phyloP scores from a whole-genome alignment of 305 asterid species.

The Andrographis paniculata region DNA sequence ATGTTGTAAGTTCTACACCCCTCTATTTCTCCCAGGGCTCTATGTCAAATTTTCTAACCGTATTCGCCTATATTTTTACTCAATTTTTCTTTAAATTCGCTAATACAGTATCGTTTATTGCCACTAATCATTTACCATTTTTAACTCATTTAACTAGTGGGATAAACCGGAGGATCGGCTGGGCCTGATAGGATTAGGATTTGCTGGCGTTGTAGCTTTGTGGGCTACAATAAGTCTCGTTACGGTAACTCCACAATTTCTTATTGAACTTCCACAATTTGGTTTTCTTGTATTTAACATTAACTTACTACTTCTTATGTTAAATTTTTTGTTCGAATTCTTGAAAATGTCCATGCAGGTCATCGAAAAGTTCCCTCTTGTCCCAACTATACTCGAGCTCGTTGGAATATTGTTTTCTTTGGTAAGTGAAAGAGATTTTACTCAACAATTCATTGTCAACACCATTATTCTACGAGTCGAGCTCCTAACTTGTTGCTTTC shows the following conservation, averaged over 20 bases:
- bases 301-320: neutral
- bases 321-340: neutral
- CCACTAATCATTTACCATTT: conserved; percentile 13
- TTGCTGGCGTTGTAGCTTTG: conserved; percentile 61
- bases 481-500: no score
- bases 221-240: conserved; percentile 73
- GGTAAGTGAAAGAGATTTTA: no score
- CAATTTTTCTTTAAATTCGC: neutral
- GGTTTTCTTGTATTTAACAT: neutral
- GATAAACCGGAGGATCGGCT: conserved; percentile 77
- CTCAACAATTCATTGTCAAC: no score
- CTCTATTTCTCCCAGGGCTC: neutral
- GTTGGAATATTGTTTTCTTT: conserved; percentile 66
- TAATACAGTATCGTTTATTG: neutral
- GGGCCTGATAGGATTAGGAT: conserved; percentile 81
- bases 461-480: no score
- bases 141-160: conserved; percentile 50
- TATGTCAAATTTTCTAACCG: neutral
- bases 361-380: conserved; percentile 61
- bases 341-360: conserved; percentile 32
- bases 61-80: neutral
- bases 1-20: conserved; percentile 30
- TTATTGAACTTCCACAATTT: neutral
- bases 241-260: conserved; percentile 38
- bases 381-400: conserved; percentile 72